These are phyloP conservation scores for barrel medic (Medicago truncatula) DNA, from an alignment of 306 rosid species.

Conservation along the genomic window DNA sequence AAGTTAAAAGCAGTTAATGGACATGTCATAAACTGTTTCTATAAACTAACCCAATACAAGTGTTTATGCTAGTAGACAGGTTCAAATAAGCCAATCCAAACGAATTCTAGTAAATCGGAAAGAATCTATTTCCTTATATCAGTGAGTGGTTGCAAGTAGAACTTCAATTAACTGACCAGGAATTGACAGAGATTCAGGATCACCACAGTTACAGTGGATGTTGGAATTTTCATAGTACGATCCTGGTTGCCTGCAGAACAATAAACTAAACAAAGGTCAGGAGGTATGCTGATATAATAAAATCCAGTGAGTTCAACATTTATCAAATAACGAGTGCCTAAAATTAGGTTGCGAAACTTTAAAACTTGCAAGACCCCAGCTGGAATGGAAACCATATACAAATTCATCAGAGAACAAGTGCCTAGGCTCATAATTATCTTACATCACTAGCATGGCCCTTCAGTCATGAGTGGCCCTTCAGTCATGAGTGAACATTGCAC, in stretches of 20 bases:
- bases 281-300: constrained; percentile 28
- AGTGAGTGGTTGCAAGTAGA: constrained; percentile 1
- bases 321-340: neutral
- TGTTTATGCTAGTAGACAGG: neutral
- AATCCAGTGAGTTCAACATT: constrained; percentile 31
- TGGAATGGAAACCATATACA: constrained; percentile 34
- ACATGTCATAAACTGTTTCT: neutral
- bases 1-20: neutral
- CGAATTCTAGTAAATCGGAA: neutral
- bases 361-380: constrained; percentile 22
- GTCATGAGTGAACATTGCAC: neutral
- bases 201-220: constrained; percentile 69
- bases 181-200: constrained; percentile 65
- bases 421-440: neutral
- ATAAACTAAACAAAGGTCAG: constrained; percentile 23
- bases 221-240: constrained; percentile 54
- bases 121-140: constrained; percentile 4
- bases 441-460: constrained; percentile 18
- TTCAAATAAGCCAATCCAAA: neutral
- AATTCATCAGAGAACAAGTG: neutral
- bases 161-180: constrained; percentile 63
- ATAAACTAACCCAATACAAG: neutral
- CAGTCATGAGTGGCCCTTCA: neutral
- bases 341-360: constrained; percentile 28
- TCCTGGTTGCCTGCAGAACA: constrained; percentile 66